Conservation (phyloP, 192 early-diverging fungal species). For the Diversispora epigaea region DNA sequence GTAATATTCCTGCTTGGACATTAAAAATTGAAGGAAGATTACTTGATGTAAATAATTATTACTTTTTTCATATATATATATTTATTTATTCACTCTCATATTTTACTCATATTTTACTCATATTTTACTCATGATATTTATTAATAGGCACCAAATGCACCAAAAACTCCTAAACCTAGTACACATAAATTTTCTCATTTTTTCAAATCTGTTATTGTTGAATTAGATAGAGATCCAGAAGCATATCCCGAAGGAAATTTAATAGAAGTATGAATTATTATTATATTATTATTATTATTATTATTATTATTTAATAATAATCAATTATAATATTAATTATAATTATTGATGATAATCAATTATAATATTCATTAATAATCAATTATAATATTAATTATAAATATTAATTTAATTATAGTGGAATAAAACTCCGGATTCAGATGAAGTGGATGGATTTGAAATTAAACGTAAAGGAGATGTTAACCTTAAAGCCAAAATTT, state of each 20-base stretch:
- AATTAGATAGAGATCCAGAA: slow-evolving; percentile 75
- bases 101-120: neutral
- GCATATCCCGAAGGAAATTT: slow-evolving; percentile 78
- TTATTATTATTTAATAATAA: neutral
- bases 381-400: no score
- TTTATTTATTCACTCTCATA: neutral
- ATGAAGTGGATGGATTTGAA: slow-evolving; percentile 85
- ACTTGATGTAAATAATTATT: slow-evolving; percentile 63
- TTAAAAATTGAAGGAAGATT: slow-evolving; percentile 87
- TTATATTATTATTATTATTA: neutral
- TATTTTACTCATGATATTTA: neutral
- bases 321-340: no score
- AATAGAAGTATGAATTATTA: slow-evolving; percentile 54
- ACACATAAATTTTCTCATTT: slow-evolving; percentile 84
- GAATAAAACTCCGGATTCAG: slow-evolving; percentile 48
- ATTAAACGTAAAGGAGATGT: slow-evolving; percentile 87
- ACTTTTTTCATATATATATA: neutral
- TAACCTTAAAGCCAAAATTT: slow-evolving; percentile 78
- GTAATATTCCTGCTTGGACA: slow-evolving; percentile 81
- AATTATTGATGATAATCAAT: no score
- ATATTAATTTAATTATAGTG: slow-evolving; percentile 52
- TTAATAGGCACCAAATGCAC: slow-evolving; percentile 43
- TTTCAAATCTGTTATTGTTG: slow-evolving; percentile 79
- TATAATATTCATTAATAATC: no score
- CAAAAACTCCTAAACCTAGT: slow-evolving; percentile 61